Evolutionary conservation across 2,329 filamentous ascomycete genomes (phyloP), one percentile per base, ranked within the genome.

Genomic region (Chaetomiaceae sp.): DNA sequence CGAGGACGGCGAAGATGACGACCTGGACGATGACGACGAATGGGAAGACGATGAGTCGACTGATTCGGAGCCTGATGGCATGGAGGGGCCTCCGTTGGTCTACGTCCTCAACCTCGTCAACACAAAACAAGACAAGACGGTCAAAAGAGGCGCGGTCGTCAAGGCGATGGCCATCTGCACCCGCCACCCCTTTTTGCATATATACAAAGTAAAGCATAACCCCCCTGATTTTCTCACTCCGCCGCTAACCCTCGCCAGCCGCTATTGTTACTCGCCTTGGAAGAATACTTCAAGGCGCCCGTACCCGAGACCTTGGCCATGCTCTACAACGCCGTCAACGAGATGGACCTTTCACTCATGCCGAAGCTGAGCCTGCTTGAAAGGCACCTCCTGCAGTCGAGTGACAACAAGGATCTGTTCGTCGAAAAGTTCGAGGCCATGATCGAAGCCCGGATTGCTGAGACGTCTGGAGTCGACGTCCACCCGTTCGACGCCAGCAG

Each of bases 141-240:
- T 89, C 44, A 95, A 94, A 72, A 85, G 94, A 79, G 94, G 94
- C 54, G 94, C 94, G 19, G 81, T 96, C 46, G 92, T 97, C 54
- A 97, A 97, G 69, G 90, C 94, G 38, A 99, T 99, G 94, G 94
- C 94, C 27, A 96, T 99, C 62, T 99, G 94, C 75, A 99, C 94
- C 7, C 80, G 94, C 39, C 94, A 99, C 75, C 91, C 94, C 3
- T 99, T 99, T 71, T 75, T 99, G 61, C 94, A 99, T 72, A 99
- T 99, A 59, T 99, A 99, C 76, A 99, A 99, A 81, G 88, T 87
- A 47, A 50, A 51, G 3, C 9, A 9, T 27, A 55, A 25, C 34
- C 15, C 38, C 6, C 36, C 7, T 25, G 6, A 48, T 27, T 40
- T 3, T 22, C n/a, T 46, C 55, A 34, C 55, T n/a, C 6, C 17